Evolutionary conservation across 73 alveolate genomes (phyloP).

Genomic region (Uronychia binucleata): DNA sequence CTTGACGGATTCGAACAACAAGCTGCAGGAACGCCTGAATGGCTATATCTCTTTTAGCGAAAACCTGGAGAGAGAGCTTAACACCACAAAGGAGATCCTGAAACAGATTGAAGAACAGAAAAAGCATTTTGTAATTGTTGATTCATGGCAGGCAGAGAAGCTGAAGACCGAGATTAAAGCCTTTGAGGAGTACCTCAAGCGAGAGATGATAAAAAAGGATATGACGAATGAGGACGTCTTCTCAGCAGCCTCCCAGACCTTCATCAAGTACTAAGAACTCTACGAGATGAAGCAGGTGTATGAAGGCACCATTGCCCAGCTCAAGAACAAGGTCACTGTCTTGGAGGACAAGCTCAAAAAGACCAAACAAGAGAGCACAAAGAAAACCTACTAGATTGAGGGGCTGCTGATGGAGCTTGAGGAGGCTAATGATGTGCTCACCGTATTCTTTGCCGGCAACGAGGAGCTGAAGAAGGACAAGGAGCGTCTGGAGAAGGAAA

Average conservation of each 20-base stretch:
- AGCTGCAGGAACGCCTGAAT: conserved; percentile 19
- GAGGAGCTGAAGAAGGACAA: neutral
- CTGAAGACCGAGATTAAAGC: conserved; percentile 42
- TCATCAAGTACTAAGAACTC: neutral
- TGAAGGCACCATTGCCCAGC: neutral
- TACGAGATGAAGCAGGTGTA: neutral
- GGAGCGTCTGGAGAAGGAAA: neutral
- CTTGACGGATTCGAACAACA: conserved; percentile 15
- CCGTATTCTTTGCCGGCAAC: neutral
- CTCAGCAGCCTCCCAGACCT: conserved; percentile 16
- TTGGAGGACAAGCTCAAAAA: conserved; percentile 1
- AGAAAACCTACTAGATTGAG: neutral
- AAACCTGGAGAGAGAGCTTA: conserved; percentile 44
- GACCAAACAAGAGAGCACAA: neutral
- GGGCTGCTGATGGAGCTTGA: conserved; percentile 22
- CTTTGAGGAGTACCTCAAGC: conserved; percentile 12
- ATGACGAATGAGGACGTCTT: conserved; percentile 27
- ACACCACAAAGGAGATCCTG: conserved; percentile 41
- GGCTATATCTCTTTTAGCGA: conserved; percentile 29
- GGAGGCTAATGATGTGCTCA: conserved; percentile 9
- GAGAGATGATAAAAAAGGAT: neutral
- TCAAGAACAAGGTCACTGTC: neutral
- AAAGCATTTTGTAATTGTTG: conserved; percentile 19
- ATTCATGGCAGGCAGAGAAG: neutral
- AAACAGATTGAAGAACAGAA: conserved; percentile 26